Evolutionary conservation across 2,329 filamentous ascomycete genomes (phyloP).

Genomic region (Fusarium sp.): DNA sequence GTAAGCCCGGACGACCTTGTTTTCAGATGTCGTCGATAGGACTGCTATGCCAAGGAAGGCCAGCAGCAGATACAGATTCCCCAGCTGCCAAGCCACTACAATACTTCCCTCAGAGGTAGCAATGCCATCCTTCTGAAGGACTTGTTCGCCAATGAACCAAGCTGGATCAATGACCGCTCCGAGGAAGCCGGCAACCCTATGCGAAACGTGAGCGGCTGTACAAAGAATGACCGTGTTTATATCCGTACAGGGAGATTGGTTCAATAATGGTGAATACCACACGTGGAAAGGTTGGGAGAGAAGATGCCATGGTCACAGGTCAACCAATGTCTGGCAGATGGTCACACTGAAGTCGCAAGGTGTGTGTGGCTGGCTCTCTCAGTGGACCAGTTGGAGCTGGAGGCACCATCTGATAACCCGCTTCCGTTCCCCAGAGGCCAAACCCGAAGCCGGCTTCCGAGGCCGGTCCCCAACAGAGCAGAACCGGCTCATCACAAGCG

Average conservation of each 20-base stretch:
- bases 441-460: background rate
- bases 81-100: slow-evolving; percentile 74
- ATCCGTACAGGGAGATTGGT: slow-evolving; percentile 73
- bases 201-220: slow-evolving; percentile 9
- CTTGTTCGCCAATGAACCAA: slow-evolving; percentile 74
- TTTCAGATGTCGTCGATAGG: slow-evolving; percentile 72
- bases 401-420: background rate
- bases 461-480: background rate
- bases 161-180: slow-evolving; percentile 66
- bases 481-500: background rate
- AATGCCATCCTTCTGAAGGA: slow-evolving; percentile 54
- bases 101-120: slow-evolving; percentile 59
- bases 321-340: background rate
- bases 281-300: slow-evolving; percentile 72
- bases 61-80: slow-evolving; percentile 76
- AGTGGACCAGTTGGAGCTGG: background rate
- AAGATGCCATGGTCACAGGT: slow-evolving; percentile 64
- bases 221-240: background rate
- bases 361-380: background rate
- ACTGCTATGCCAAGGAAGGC: slow-evolving; percentile 73
- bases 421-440: background rate
- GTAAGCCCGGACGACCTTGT: slow-evolving; percentile 75
- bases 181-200: slow-evolving; percentile 70
- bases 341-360: slow-evolving; percentile 4
- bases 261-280: slow-evolving; percentile 76